Percentiles rank a stretch among this genome's conserved stretches.
These are phyloP conservation scores for Paragyromitra xinjiangensis DNA, from an alignment of 495 filamentous ascomycete genomes.

Conservation along the genomic window DNA sequence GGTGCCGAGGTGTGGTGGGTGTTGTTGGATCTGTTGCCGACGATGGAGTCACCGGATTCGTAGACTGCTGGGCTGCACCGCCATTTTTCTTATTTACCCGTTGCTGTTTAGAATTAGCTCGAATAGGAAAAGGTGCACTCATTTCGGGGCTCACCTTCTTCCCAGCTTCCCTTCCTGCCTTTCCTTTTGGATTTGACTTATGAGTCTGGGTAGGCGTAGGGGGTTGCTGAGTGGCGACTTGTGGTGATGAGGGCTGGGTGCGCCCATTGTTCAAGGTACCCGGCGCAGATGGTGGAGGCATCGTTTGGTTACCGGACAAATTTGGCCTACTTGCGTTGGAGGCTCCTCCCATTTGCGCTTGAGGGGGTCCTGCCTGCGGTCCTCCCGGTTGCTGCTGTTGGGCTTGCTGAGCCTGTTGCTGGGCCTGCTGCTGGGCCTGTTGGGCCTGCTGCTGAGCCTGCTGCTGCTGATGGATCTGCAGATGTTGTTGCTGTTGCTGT, in stretches of 20 bases:
- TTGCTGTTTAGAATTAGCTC: slow-evolving; percentile 76
- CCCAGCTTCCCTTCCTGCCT: slow-evolving; percentile 72
- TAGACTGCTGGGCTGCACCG: slow-evolving; percentile 78
- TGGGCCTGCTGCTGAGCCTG: slow-evolving; percentile 60
- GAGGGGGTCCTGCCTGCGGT: slow-evolving; percentile 69
- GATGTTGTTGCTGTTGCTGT: slow-evolving; percentile 56
- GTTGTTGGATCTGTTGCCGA: slow-evolving; percentile 80
- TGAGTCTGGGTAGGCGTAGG: slow-evolving; percentile 83
- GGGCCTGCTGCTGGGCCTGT: not conserved
- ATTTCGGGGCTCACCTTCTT: slow-evolving; percentile 73
- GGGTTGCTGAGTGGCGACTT: slow-evolving; percentile 76
- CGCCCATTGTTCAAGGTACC: slow-evolving; percentile 67
- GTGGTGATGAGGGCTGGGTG: slow-evolving; percentile 79
- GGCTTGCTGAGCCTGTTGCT: slow-evolving; percentile 29
- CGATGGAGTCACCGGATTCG: slow-evolving; percentile 73
- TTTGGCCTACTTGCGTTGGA: slow-evolving; percentile 68
- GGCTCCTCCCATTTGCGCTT: slow-evolving; percentile 73
- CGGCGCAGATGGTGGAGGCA: slow-evolving; percentile 89
- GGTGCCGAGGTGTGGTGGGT: slow-evolving; percentile 84
- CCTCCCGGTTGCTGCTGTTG: slow-evolving; percentile 64
- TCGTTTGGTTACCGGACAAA: slow-evolving; percentile 62
- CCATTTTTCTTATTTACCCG: slow-evolving; percentile 67
- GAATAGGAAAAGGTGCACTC: slow-evolving; percentile 59
- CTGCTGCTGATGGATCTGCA: slow-evolving; percentile 58
- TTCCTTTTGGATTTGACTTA: slow-evolving; percentile 80